Percentiles rank a stretch among this genome's conserved stretches.
These are phyloP conservation scores for Pseudohalonectria lignicola DNA, from an alignment of 2,329 filamentous ascomycete species.

Conservation along the genomic window DNA sequence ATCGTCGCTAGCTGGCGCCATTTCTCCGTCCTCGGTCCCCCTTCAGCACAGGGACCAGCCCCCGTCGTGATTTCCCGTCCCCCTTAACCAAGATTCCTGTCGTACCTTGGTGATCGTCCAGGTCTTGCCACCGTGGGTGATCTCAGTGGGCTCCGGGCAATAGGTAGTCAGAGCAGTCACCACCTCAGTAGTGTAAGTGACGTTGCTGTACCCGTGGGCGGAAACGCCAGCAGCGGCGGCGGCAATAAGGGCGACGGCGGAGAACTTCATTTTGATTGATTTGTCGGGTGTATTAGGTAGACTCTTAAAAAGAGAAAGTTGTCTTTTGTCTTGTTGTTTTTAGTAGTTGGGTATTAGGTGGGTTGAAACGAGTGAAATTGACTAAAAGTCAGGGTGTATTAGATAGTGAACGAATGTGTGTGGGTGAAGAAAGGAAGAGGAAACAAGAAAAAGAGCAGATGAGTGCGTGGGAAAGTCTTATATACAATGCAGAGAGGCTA, in stretches of 20 bases:
- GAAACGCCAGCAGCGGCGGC: constrained; percentile 33
- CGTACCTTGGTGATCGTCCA: constrained; percentile 57
- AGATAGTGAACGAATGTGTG: constrained; percentile 28
- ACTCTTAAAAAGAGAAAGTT: constrained; percentile 17
- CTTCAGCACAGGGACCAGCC: no score
- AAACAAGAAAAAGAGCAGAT: constrained; percentile 18
- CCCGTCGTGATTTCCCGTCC: no score
- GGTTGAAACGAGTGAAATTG: constrained; percentile 45
- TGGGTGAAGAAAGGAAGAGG: constrained; percentile 33
- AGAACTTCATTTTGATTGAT: constrained; percentile 55
- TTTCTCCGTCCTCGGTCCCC: no score
- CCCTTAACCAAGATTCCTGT: no score
- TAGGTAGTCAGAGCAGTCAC: constrained; percentile 59
- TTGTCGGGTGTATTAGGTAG: constrained; percentile 30
- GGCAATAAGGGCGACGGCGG: constrained; percentile 39
- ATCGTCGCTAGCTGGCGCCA: no score
- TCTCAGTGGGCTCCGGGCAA: constrained; percentile 56
- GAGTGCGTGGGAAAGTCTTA: constrained; percentile 29
- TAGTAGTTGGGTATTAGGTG: constrained; percentile 18
- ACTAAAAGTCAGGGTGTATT: constrained; percentile 40
- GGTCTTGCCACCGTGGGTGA: constrained; percentile 54
- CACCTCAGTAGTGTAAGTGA: constrained; percentile 52
- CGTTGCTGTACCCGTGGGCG: constrained; percentile 21
- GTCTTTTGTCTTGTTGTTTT: constrained; percentile 1
- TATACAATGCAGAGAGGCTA: constrained; percentile 24